Evolutionary conservation across 805 yeast species (phyloP).

Genomic region (Candida andamanensis): DNA sequence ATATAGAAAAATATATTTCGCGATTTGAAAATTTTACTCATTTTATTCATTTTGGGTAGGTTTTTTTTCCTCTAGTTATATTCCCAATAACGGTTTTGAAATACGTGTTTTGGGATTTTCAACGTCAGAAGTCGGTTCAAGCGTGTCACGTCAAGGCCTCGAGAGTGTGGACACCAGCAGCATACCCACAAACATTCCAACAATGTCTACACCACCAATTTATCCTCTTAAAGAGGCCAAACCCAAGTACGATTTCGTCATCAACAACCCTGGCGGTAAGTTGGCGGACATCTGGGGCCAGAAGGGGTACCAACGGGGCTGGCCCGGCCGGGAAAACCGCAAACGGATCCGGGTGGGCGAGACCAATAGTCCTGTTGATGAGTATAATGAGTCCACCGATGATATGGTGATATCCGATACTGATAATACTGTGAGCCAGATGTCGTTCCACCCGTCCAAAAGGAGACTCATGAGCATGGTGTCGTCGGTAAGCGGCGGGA

Average conservation of each 20-base stretch:
- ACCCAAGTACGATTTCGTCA: constrained; percentile 28
- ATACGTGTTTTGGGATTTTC: no score
- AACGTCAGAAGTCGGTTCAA: no score
- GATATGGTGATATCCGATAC: constrained; percentile 33
- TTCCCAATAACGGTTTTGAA: no score
- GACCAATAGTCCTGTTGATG: constrained; percentile 9
- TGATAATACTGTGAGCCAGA: constrained; percentile 16
- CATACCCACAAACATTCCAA: no score
- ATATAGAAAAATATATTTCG: no score
- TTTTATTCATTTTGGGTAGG: neutral
- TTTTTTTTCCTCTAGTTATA: no score
- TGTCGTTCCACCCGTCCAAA: constrained; percentile 31
- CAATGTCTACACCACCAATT: constrained; percentile 28
- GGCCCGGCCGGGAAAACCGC: constrained; percentile 19
- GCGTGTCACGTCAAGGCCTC: no score
- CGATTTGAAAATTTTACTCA: neutral
- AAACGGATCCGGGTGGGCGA: constrained; percentile 18
- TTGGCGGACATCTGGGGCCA: constrained; percentile 29
- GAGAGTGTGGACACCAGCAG: no score
- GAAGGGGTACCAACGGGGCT: constrained; percentile 21
- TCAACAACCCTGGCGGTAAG: constrained; percentile 25
- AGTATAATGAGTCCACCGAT: constrained; percentile 21
- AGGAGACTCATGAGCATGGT: constrained; percentile 24
- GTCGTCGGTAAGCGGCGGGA: no score
- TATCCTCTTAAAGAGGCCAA: constrained; percentile 28